Base-by-base conservation (phyloP, 768 basidiomycete genomes). In the Lactarius sp. region DNA sequence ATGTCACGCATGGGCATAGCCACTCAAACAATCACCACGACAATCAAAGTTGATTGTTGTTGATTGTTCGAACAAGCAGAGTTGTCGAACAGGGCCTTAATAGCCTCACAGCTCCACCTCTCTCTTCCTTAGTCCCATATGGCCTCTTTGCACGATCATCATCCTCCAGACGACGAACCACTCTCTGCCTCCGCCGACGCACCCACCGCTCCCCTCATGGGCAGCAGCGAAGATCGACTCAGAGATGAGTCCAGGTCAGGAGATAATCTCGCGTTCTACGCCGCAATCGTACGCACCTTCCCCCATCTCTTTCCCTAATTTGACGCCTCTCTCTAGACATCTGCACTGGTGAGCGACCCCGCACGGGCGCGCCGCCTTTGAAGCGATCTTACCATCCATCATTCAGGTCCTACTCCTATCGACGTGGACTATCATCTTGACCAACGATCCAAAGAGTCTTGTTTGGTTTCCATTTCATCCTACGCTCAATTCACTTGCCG, bases 381-480 rank as follows among this genome's bases (percentile, higher is more conserved):
- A 49, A 27, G 18, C 22, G 34, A 16, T 37, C 16, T 31, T 34
- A 20, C 42, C 16, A 18, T 18, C 12, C 27, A 22, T 18, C 31
- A 1, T 31, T 27, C 59, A 68, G 67, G 41, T 66, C 33, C 33
- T 68, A 6, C 36, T 59, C 10, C 9, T 62, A 3, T 44, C 77
- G 7, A 81, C 82, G 3, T 85, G 83, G 82, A 64, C 69, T 14
- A 71, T 75, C 59, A 69, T 85, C 50, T 65, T 85, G 44, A 73
- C 68, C 67, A 83, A 78, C 52, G 62, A 79, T 56, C 85, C 84
- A 2, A 65, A 66, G 27, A 65, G 70, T 0, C 70, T 79, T 0
- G 83, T 83, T 2, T 88, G 83, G 85, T 90, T 90, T 71, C 78
- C 80, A 0, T 79, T 82, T 54, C 89, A 91, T 70, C 88, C 88